Evolutionary conservation across 805 yeast genomes (phyloP), one percentile per base, ranked within the genome.

Genomic region (Schwanniomyces polymorphus): DNA sequence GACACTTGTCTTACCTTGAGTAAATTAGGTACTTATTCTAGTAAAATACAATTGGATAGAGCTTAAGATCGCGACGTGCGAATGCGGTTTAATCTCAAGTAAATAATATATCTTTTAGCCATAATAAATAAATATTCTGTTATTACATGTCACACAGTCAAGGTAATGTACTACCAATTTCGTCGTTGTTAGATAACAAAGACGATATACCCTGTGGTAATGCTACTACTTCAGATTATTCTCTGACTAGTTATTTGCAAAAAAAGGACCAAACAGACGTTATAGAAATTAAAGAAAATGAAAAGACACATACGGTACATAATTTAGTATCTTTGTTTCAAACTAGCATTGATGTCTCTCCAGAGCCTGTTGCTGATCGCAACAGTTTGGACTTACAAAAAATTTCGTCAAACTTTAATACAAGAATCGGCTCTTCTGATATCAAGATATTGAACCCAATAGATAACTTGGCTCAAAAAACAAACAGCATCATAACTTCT

Each of bases 1-100:
- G 99, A 92, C 60, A 91, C 92, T 0, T 85, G 86, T 49, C 69
- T 94, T 59, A 82, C 86, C 27, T 70, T 92, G 49, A 86, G 91
- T 27, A 88, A 89, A 62, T 75, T 90, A 47, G 97, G 97, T 38
- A 74, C 78, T 43, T 78, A 80, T 54, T 78, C 80, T 26, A 85
- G 81, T 47, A 80, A 78, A 50, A 69, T 80, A 35, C 89, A 85
- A 58, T 66, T 89, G 39, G 95, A 88, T 59, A 81, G 86, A 55
- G 96, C 91, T 2, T 84, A 61, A 42, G 8, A 6, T 25, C 8
- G 27, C 29, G 16, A 27, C 12, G 21, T 31, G 39, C 25, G 27
- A 21, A 14, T 37, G 39, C 39, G 39, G 6, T 28, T 28, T 21
- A 11, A 28, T 28, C 12, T 28, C 4, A 11, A 28, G 6, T 28